These are phyloP conservation scores for Penicillium canariense DNA, from an alignment of 495 filamentous ascomycete genomes.

Conservation along the genomic window DNA sequence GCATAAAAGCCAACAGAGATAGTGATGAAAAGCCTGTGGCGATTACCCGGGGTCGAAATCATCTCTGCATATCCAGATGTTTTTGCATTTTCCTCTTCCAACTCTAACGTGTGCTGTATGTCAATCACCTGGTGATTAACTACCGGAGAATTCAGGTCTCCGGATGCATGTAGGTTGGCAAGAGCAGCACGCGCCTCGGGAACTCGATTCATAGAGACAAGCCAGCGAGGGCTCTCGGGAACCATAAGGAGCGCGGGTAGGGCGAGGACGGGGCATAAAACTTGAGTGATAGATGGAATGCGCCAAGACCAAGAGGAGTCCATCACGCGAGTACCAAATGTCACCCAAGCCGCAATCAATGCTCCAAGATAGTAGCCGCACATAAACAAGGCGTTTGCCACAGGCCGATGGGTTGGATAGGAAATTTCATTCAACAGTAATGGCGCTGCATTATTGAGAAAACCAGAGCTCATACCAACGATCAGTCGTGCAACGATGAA, in stretches of 20 bases:
- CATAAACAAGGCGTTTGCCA: slow-evolving; percentile 62
- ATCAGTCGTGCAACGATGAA: slow-evolving; percentile 61
- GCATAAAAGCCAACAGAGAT: slow-evolving; percentile 64
- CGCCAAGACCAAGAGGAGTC: slow-evolving; percentile 48
- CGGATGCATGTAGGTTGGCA: slow-evolving; percentile 27
- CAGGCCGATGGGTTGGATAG: slow-evolving; percentile 60
- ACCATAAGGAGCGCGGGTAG: slow-evolving; percentile 39
- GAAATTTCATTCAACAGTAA: slow-evolving; percentile 62
- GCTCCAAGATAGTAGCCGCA: slow-evolving; percentile 61
- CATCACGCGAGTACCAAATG: slow-evolving; percentile 28
- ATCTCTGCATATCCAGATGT: slow-evolving; percentile 49
- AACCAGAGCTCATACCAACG: slow-evolving; percentile 58
- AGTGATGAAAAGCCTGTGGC: slow-evolving; percentile 56
- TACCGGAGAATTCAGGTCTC: slow-evolving; percentile 18
- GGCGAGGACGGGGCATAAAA: slow-evolving; percentile 42
- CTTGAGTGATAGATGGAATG: slow-evolving; percentile 51
- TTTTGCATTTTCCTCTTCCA: slow-evolving; percentile 28
- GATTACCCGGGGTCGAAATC: slow-evolving; percentile 65
- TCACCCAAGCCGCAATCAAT: slow-evolving; percentile 33
- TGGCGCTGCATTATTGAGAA: slow-evolving; percentile 56
- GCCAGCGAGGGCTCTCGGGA: slow-evolving; percentile 47
- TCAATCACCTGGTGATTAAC: slow-evolving; percentile 27
- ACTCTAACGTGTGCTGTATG: slow-evolving; percentile 21
- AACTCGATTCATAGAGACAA: slow-evolving; percentile 31
- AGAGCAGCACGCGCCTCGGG: slow-evolving; percentile 39